phyloP scores from a whole-genome alignment of 495 filamentous ascomycete genomes.

The Talaromyces ruber region DNA sequence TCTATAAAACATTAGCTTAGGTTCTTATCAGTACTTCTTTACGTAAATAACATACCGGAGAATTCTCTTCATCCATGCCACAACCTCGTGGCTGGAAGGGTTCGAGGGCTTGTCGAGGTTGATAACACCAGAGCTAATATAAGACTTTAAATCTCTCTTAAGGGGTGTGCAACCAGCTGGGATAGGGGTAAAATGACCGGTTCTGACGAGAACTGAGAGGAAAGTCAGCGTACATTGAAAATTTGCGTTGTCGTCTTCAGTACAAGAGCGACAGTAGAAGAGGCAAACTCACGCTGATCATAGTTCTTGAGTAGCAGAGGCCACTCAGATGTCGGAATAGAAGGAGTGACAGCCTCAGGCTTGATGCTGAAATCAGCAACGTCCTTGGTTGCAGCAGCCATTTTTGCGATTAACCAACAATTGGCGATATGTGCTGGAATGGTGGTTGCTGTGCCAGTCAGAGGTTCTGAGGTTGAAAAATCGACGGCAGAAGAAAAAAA shows the following conservation, averaged over 20 bases:
- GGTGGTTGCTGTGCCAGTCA: not conserved
- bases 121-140: slow-evolving; percentile 93
- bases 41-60: slow-evolving; percentile 50
- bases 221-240: slow-evolving; percentile 14
- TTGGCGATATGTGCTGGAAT: not conserved
- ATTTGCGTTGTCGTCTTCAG: not conserved
- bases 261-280: slow-evolving; percentile 5
- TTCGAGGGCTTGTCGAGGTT: slow-evolving; percentile 98
- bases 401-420: slow-evolving; percentile 18
- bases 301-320: slow-evolving; percentile 91
- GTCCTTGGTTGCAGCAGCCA: slow-evolving; percentile 53
- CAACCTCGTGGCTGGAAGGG: slow-evolving; percentile 95
- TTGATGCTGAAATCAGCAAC: slow-evolving; percentile 77
- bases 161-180: slow-evolving; percentile 77
- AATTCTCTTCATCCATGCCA: slow-evolving; percentile 97
- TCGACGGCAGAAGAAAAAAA: slow-evolving; percentile 11
- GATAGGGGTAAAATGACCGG: slow-evolving; percentile 90
- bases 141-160: slow-evolving; percentile 89
- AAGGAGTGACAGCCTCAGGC: slow-evolving; percentile 64
- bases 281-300: slow-evolving; percentile 53
- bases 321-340: slow-evolving; percentile 71
- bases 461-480: not conserved
- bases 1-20: slow-evolving; percentile 30
- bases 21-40: not conserved
- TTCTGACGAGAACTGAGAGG: slow-evolving; percentile 67